Conservation (phyloP, 2,329 filamentous ascomycete species). For the Sporothrix protearum region DNA sequence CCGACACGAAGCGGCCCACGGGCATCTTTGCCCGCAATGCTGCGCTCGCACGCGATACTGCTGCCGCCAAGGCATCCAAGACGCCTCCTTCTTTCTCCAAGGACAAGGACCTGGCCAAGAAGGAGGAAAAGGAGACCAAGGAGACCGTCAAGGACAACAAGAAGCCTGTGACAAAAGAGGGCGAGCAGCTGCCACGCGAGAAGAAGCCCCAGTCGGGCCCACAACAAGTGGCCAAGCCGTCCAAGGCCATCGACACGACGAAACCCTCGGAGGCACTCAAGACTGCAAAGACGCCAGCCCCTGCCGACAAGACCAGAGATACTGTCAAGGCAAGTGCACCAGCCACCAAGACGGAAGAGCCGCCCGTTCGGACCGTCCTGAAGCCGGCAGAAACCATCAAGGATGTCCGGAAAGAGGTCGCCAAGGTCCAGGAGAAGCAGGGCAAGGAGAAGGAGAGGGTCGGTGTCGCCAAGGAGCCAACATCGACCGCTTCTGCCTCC, state of each 20-base stretch:
- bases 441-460: neutral
- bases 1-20: conserved; percentile 19
- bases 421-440: neutral
- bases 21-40: conserved; percentile 19
- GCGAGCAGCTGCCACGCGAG: neutral
- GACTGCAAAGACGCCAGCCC: neutral
- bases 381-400: neutral
- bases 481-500: neutral
- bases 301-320: neutral
- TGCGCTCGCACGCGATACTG: neutral
- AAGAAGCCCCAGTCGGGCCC: neutral
- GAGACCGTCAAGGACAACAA: conserved; percentile 4
- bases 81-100: neutral
- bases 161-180: neutral
- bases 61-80: neutral
- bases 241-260: neutral
- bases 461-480: no score
- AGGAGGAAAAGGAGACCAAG: neutral
- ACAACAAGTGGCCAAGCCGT: neutral
- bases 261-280: neutral
- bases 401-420: neutral
- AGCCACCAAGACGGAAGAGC: neutral
- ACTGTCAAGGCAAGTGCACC: neutral
- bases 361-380: neutral
- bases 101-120: neutral